These are phyloP conservation scores for Teratosphaeria nubilosa DNA, from an alignment of 2,329 filamentous ascomycete genomes.

Conservation along the genomic window DNA sequence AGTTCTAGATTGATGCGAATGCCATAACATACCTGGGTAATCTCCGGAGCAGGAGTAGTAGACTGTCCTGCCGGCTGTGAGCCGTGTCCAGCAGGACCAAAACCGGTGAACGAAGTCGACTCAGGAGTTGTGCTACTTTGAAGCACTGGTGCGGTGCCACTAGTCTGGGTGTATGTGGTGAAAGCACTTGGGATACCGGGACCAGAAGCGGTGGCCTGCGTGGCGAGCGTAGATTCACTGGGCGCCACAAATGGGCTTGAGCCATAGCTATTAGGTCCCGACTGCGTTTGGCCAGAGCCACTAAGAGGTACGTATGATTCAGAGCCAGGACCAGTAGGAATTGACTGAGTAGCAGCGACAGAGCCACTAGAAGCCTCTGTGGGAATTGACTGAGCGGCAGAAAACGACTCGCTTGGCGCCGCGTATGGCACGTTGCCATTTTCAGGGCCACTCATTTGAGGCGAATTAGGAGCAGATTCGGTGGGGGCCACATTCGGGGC, in stretches of 20 bases:
- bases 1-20: neutral
- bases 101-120: neutral
- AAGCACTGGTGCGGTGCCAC: neutral
- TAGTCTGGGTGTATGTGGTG: neutral
- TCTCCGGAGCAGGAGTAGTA: neutral
- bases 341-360: neutral
- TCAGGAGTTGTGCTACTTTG: neutral
- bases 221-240: neutral
- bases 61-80: neutral
- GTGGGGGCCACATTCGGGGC: neutral
- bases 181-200: neutral
- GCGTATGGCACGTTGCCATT: neutral
- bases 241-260: neutral
- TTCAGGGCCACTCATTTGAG: neutral
- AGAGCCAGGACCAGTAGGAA: neutral
- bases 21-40: neutral
- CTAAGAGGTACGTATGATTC: too few relatives aligned
- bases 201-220: neutral
- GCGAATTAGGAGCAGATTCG: neutral
- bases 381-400: too few relatives aligned
- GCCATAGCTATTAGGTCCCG: neutral
- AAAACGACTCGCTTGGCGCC: neutral
- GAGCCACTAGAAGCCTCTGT: neutral
- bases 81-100: neutral
- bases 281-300: neutral